Base-by-base conservation (phyloP, 305 asterid species). In the Plantago coronopus region DNA sequence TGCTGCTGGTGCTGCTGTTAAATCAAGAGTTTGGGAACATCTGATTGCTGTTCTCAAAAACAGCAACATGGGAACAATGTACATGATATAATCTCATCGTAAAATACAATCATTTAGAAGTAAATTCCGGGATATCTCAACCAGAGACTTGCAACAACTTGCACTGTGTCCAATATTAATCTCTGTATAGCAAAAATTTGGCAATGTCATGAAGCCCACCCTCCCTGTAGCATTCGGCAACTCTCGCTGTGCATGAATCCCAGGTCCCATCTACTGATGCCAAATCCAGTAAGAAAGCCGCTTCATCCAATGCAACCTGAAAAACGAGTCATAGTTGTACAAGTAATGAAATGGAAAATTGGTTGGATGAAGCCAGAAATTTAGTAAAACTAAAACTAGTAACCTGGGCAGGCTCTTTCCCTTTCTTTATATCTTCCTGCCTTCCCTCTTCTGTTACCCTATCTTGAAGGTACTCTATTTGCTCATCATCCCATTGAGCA, bases 401-500 rank as follows among this genome's bases (percentile, higher is more conserved):
- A 68, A 93, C 97, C 95, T 93, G 99, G 66, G 91, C 83, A 48
- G 94, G 86, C 60, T 83, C 93, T 75, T 94, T 89, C 66, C 99
- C 99, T 74, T 83, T 94, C 78, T 80, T 82, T 58, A 93, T 45
- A 74, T 93, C 99, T 57, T 83, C 87, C 70, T 75, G 83, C 62
- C 87, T 82, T 57, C 97, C 99, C 77, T 89, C 97, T 13, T 83
- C 85, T 0, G 95, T 72, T 65, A 93, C 96, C 79, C 69, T 94
- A 81, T 94, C 97, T 81, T 81, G 83, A 48, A 94, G 78, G 72
- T 78, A 87, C 77, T 94, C 99, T 66, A 94, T 87, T 77, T 94
- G 99, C 75, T 89, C 99, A 57, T 94, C 99, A 15, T 82, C 94
- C 97, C 97, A 94, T 53, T 83, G 83, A 78, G 96, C 99, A 50